A percentile compares a stretch with the other conserved stretches of the same genome.
These are phyloP conservation scores for Rhododendron molle DNA, from an alignment of 148 eudicot species.

Conservation along the genomic window DNA sequence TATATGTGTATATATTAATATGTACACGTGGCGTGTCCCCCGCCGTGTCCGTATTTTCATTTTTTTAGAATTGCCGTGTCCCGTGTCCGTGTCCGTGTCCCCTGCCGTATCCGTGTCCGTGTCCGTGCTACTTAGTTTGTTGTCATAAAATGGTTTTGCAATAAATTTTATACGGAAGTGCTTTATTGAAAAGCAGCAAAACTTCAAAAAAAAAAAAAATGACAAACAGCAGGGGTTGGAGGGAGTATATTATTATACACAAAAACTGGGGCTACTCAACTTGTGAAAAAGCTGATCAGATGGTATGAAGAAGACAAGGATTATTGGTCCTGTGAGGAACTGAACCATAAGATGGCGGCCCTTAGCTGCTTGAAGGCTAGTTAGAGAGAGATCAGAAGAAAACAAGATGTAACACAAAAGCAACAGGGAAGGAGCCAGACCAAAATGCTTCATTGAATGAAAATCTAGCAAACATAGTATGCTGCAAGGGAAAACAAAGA, in stretches of 20 bases:
- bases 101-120: too few relatives aligned
- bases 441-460: slow-evolving; percentile 2
- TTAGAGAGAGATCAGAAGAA: not conserved
- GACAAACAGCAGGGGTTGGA: not conserved
- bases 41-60: too few relatives aligned
- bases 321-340: not conserved
- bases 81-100: too few relatives aligned
- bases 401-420: not conserved
- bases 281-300: not conserved
- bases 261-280: not conserved
- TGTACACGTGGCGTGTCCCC: too few relatives aligned
- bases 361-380: not conserved
- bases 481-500: not conserved
- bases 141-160: not conserved
- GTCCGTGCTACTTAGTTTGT: too few relatives aligned
- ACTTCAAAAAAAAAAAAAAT: too few relatives aligned
- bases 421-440: not conserved
- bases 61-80: too few relatives aligned
- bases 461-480: not conserved
- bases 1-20: too few relatives aligned
- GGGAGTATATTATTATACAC: not conserved
- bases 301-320: not conserved
- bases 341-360: not conserved
- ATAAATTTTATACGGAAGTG: not conserved
- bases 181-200: not conserved